Evolutionary conservation across 768 basidiomycete species (phyloP).

Genomic region (Tulasnella sp.): DNA sequence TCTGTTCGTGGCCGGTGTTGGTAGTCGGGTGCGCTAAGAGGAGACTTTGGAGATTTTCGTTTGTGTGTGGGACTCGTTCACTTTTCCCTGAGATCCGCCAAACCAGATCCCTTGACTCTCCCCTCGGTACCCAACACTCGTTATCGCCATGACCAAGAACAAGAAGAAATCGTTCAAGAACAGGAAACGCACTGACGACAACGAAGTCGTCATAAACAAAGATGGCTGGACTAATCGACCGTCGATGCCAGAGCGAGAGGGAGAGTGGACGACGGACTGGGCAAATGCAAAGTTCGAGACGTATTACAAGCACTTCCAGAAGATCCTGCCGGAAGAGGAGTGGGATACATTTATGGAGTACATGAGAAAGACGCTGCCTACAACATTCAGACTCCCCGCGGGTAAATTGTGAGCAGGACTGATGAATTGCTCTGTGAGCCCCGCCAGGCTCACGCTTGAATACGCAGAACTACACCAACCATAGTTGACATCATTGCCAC

Average conservation of each 20-base stretch:
- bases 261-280: constrained; percentile 32
- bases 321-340: constrained; percentile 65
- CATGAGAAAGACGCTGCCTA: constrained; percentile 73
- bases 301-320: constrained; percentile 59
- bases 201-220: constrained; percentile 10
- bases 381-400: constrained; percentile 89
- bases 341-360: constrained; percentile 70
- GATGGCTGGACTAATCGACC: constrained; percentile 22
- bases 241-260: constrained; percentile 20
- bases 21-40: background rate
- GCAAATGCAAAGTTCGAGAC: constrained; percentile 42
- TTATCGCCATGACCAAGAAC: background rate
- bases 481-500: constrained; percentile 76
- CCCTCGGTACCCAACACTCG: background rate
- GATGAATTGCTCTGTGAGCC: background rate
- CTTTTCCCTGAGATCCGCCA: background rate
- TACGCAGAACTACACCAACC: constrained; percentile 56
- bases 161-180: constrained; percentile 19
- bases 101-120: constrained; percentile 15
- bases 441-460: constrained; percentile 32
- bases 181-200: background rate
- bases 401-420: constrained; percentile 62
- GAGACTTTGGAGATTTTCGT: constrained; percentile 1
- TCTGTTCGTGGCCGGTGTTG: background rate
- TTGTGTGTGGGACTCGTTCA: constrained; percentile 1